Evolutionary conservation across 495 filamentous ascomycete species (phyloP).

Genomic region (Penicillium lividum): DNA sequence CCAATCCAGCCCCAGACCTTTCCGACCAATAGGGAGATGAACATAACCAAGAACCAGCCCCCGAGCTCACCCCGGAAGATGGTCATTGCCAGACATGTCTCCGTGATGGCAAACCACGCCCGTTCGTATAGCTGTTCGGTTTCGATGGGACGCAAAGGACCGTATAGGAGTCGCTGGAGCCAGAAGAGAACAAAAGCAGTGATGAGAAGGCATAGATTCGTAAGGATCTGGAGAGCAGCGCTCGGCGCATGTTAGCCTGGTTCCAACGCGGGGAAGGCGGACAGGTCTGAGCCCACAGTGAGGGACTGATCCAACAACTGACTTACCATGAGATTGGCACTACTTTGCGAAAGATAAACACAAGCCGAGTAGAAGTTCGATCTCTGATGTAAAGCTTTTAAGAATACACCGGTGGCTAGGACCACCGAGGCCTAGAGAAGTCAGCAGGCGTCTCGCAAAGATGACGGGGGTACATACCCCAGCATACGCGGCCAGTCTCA

Average conservation of each 20-base stretch:
- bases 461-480: slow-evolving; percentile 40
- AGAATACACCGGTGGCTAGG: slow-evolving; percentile 77
- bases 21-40: slow-evolving; percentile 83
- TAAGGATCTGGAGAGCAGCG: slow-evolving; percentile 65
- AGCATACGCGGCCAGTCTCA: slow-evolving; percentile 56
- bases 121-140: slow-evolving; percentile 96
- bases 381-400: slow-evolving; percentile 90
- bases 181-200: slow-evolving; percentile 77
- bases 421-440: slow-evolving; percentile 64
- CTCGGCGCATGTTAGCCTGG: slow-evolving; percentile 11
- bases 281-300: not conserved
- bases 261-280: not conserved
- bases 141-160: slow-evolving; percentile 87
- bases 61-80: slow-evolving; percentile 96
- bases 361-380: slow-evolving; percentile 97
- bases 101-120: slow-evolving; percentile 94
- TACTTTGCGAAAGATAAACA: slow-evolving; percentile 94
- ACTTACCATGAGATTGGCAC: slow-evolving; percentile 86
- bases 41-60: slow-evolving; percentile 93
- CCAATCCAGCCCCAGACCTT: slow-evolving; percentile 99
- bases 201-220: slow-evolving; percentile 79
- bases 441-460: slow-evolving; percentile 17
- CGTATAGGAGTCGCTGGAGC: slow-evolving; percentile 87
- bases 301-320: not conserved
- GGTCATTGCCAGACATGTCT: slow-evolving; percentile 98